A percentile compares a stretch with the other conserved stretches of the same genome.
Evolutionary conservation across 495 filamentous ascomycete species (phyloP).

Genomic region (Penicillium taxi): DNA sequence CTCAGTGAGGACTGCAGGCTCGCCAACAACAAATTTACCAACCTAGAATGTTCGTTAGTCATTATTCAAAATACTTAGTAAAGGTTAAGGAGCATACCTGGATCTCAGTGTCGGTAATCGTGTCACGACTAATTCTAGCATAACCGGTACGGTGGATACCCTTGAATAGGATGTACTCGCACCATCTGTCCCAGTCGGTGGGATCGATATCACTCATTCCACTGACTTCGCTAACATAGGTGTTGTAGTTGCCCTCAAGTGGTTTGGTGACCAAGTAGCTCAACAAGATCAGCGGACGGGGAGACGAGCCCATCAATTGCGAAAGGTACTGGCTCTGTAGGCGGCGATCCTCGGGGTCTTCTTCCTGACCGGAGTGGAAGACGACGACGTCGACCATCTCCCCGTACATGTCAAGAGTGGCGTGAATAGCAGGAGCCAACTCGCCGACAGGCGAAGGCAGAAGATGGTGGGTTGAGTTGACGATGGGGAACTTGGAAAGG

Average conservation of each 20-base stretch:
- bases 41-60: conserved; percentile 42
- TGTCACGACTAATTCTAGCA: conserved; percentile 77
- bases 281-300: conserved; percentile 75
- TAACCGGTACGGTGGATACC: conserved; percentile 79
- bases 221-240: conserved; percentile 76
- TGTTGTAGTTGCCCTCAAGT: conserved; percentile 91
- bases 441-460: conserved; percentile 91
- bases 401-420: conserved; percentile 88
- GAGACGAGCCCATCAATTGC: conserved; percentile 74
- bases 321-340: conserved; percentile 83
- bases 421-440: conserved; percentile 91
- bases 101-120: conserved; percentile 95
- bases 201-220: conserved; percentile 95
- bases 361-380: conserved; percentile 98
- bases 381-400: conserved; percentile 88
- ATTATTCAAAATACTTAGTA: not conserved
- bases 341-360: conserved; percentile 88
- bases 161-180: conserved; percentile 97
- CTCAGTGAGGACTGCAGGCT: conserved; percentile 53
- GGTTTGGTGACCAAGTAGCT: conserved; percentile 91
- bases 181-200: conserved; percentile 95
- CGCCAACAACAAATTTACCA: conserved; percentile 87
- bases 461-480: conserved; percentile 94
- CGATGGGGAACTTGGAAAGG: conserved; percentile 93
- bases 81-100: conserved; percentile 51